Base-by-base conservation (phyloP, 805 yeast species). In the Saturnispora gosingensis region DNA sequence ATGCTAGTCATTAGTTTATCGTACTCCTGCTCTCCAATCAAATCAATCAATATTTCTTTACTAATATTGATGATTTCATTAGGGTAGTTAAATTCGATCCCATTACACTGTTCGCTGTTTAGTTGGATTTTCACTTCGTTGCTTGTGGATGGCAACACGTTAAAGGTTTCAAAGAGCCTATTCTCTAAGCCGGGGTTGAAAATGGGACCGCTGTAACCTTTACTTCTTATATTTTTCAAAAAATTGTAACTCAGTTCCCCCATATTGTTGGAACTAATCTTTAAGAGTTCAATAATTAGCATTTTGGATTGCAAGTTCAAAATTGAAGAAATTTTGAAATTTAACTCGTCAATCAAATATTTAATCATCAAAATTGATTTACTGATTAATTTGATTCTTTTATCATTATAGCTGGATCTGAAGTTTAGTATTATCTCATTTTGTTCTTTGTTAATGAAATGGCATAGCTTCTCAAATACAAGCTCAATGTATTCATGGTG, bases 1-100 rank as follows among this genome's bases (percentile, higher is more conserved):
- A 87, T 83, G 53, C 86, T 80, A 53, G 76, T 68, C 62, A 80
- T 86, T 55, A 88, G 68, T 49, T 80, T 78, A 64, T 88, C 95
- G 1, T 88, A 88, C 58, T 86, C 95, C 56, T 85, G 89, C 59
- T 82, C 82, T 4, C 88, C 83, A 10, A 82, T 76, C 53, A 82
- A 80, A 27, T 75, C 73, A 53, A 82, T 88, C 50, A 88, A 68
- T 18, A 88, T 75, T 55, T 82, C 86, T 55, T 88, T 72, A 0
- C 95, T 83, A 60, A 83, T 68, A 55, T 82, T 88, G 38, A 84
- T 78, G 3, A 81, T 78, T 52, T 78, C 81, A 52, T 72, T 77
- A 51, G 78, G 82, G 59, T 81, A 83, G 5, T 80, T 76, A 53
- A 80, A 74, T 59, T 82, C 87, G 13, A 81, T 61, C 1, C 87